phyloP scores from a whole-genome alignment of 2,329 filamentous ascomycete species.

The Paramyrothecium roridum region DNA sequence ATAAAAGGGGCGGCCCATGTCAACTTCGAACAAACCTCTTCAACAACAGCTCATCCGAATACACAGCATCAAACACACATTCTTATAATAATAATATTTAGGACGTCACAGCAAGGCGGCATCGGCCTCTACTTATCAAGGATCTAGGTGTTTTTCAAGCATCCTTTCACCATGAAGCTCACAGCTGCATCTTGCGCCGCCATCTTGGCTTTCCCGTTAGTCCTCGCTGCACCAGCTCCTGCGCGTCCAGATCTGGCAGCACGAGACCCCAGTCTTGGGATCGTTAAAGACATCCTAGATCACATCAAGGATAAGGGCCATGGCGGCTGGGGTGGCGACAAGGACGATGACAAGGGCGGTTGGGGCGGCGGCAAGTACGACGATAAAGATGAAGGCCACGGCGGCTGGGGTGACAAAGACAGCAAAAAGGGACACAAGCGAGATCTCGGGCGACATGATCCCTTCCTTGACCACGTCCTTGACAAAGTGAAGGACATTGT shows the following conservation, averaged over 20 bases:
- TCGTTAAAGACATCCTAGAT: background rate
- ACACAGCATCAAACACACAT: too few species aligned
- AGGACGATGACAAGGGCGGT: background rate
- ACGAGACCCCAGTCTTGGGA: background rate
- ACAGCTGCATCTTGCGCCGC: background rate
- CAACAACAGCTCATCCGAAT: too few species aligned
- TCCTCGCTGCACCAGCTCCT: background rate
- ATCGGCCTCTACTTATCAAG: background rate
- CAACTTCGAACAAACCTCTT: too few species aligned
- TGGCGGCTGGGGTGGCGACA: background rate
- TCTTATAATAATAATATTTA: too few species aligned
- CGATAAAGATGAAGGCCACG: background rate
- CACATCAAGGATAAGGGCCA: background rate
- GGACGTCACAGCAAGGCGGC: background rate
- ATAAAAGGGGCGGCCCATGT: too few species aligned
- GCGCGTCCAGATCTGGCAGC: background rate
- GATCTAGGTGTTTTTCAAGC: background rate
- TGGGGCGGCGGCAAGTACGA: background rate
- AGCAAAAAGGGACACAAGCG: background rate
- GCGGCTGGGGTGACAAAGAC: background rate
- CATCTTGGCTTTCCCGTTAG: background rate
- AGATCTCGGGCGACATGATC: too few species aligned
- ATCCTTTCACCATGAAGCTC: background rate
- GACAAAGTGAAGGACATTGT: too few species aligned
- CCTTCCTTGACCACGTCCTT: too few species aligned